Evolutionary conservation across 176 grass and related monocot genomes (phyloP).

Genomic region (Oryza glaberrima): DNA sequence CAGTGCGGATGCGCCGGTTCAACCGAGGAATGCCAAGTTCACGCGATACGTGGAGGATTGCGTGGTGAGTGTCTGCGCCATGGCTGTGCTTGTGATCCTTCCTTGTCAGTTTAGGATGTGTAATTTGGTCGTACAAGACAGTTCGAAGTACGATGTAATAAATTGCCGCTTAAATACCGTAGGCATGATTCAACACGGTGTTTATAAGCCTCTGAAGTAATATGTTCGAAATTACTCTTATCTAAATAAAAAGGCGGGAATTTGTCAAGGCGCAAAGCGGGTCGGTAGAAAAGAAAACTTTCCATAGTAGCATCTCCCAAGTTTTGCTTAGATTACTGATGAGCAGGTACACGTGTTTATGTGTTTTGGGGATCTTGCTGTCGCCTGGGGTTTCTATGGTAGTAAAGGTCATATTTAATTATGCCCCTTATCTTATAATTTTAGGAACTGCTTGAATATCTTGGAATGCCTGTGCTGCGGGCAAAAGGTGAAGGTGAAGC

Average conservation of each 20-base stretch:
- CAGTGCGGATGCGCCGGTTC: conserved; percentile 39
- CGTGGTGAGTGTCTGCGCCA: conserved; percentile 38
- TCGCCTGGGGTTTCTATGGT: background rate
- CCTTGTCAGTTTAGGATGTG: background rate
- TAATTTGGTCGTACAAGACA: background rate
- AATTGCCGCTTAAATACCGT: background rate
- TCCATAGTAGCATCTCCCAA: background rate
- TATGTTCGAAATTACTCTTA: background rate
- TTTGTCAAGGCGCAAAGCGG: background rate
- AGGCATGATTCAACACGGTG: background rate
- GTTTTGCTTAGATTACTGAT: background rate
- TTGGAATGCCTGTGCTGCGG: conserved; percentile 83
- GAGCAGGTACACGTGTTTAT: background rate
- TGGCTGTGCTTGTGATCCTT: background rate
- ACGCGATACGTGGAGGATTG: conserved; percentile 62
- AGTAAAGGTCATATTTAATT: background rate
- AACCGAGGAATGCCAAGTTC: conserved; percentile 55
- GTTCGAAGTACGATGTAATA: background rate
- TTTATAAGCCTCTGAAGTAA: background rate
- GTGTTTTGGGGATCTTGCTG: background rate
- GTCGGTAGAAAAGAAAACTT: background rate
- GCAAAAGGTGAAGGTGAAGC: conserved; percentile 88
- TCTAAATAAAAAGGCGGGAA: background rate
- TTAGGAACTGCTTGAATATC: conserved; percentile 81
- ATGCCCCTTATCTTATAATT: conserved; percentile 1